These are phyloP conservation scores for Strobilomyces echinocephalus DNA, from an alignment of 768 basidiomycete species.

Conservation along the genomic window DNA sequence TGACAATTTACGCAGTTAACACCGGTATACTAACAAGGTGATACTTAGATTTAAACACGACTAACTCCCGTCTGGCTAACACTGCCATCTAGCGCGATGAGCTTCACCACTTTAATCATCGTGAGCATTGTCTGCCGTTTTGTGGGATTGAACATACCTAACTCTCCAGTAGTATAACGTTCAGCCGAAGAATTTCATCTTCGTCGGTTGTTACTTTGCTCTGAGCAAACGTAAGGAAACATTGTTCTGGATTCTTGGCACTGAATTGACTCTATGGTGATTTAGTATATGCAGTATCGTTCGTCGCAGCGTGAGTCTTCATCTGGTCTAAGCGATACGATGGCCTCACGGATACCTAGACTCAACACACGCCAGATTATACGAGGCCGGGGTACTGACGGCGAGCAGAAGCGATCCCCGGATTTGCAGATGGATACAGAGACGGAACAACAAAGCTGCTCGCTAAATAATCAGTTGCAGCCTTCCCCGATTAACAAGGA, in stretches of 20 bases:
- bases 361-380: conserved; percentile 57
- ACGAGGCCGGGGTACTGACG: conserved; percentile 53
- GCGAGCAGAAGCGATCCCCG: conserved; percentile 22
- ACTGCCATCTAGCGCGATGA: conserved; percentile 18
- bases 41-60: not conserved
- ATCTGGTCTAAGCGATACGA: not conserved
- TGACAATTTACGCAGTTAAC: conserved; percentile 59
- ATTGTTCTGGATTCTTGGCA: not conserved
- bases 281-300: conserved; percentile 60
- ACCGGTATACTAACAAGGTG: conserved; percentile 63
- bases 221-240: conserved; percentile 54
- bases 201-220: conserved; percentile 57
- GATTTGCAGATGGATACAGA: conserved; percentile 26
- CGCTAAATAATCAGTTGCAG: conserved; percentile 6
- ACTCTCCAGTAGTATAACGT: conserved; percentile 46
- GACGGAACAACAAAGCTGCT: not conserved
- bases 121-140: conserved; percentile 33
- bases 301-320: conserved; percentile 54
- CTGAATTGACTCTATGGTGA: not conserved
- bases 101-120: conserved; percentile 49
- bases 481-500: not conserved
- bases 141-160: not conserved
- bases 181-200: conserved; percentile 52
- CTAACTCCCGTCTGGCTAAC: not conserved
- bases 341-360: conserved; percentile 30